Percentiles rank a stretch among this genome's conserved stretches.
These are phyloP conservation scores for Oemleria cerasiformis DNA, from an alignment of 306 rosid species.

Conservation along the genomic window DNA sequence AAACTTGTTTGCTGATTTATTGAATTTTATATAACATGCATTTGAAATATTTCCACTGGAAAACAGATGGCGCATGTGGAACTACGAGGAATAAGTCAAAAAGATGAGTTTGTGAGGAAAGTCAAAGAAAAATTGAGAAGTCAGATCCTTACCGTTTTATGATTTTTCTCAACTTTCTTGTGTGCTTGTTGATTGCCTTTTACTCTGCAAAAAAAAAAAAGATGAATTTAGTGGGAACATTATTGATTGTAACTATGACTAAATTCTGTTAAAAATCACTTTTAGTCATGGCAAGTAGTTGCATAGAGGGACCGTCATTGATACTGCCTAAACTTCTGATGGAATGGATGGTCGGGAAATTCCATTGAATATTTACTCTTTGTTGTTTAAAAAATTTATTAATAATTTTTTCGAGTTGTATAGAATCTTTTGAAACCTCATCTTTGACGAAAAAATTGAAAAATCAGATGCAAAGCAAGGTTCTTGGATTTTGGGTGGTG, in stretches of 20 bases:
- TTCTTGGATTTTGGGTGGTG: conserved; percentile 92
- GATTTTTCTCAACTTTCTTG: conserved; percentile 13
- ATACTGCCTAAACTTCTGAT: background rate
- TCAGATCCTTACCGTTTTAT: conserved; percentile 32
- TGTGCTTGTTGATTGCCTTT: background rate
- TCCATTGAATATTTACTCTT: background rate
- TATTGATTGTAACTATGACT: background rate
- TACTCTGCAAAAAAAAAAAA: too few species aligned
- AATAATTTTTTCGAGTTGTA: background rate
- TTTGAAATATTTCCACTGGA: conserved; percentile 20
- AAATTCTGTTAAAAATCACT: background rate
- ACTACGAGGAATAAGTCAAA: conserved; percentile 52
- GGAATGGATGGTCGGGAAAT: background rate
- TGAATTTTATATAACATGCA: conserved; percentile 8
- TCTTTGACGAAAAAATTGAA: conserved; percentile 18
- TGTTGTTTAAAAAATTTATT: too few species aligned
- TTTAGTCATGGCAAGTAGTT: background rate
- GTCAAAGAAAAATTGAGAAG: conserved; percentile 59
- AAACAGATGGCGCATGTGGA: conserved; percentile 63
- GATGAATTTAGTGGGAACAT: background rate
- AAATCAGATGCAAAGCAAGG: conserved; percentile 57
- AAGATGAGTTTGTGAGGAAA: conserved; percentile 56
- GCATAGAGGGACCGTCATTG: background rate
- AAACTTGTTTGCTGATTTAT: too few species aligned
- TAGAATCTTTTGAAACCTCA: background rate